Conservation (phyloP, 1,284 basidiomycete species). For the Cryptococcus neoformans region DNA sequence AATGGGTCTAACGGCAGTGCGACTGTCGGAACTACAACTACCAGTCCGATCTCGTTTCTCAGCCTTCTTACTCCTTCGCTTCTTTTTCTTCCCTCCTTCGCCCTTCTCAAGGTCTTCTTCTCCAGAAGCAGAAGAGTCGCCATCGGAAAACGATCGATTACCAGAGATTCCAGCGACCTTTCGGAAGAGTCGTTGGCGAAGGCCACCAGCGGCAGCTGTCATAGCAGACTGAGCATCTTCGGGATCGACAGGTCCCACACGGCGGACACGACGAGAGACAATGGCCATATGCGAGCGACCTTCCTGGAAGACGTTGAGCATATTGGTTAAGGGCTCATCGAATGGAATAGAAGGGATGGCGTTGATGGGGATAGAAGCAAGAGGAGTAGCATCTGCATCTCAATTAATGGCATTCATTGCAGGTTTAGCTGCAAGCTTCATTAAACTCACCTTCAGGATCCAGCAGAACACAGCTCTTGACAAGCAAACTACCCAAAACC, state of each 20-base stretch:
- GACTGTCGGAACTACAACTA: constrained; percentile 7
- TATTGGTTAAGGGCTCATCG: constrained; percentile 79
- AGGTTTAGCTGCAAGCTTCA: background rate
- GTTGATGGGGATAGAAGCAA: constrained; percentile 75
- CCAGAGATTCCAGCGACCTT: constrained; percentile 43
- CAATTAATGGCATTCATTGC: background rate
- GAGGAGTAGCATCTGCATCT: constrained; percentile 64
- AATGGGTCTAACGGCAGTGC: constrained; percentile 22
- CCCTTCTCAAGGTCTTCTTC: constrained; percentile 53
- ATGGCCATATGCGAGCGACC: constrained; percentile 86
- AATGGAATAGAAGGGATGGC: constrained; percentile 80
- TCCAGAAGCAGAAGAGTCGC: constrained; percentile 58
- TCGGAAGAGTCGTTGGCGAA: constrained; percentile 35
- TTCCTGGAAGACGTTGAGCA: constrained; percentile 87
- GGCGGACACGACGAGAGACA: constrained; percentile 59
- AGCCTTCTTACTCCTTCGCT: constrained; percentile 9
- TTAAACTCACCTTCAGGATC: constrained; percentile 70
- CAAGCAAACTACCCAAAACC: constrained; percentile 74
- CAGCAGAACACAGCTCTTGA: constrained; percentile 79
- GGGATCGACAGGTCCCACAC: constrained; percentile 15
- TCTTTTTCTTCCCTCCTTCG: background rate
- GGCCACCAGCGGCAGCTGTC: constrained; percentile 54
- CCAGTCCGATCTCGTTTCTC: constrained; percentile 7
- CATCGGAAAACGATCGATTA: constrained; percentile 5
- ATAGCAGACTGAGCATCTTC: constrained; percentile 35